Percentiles rank a stretch among this genome's conserved stretches.
Evolutionary conservation across 2,329 filamentous ascomycete genomes (phyloP).

Genomic region (Graphium sp.): DNA sequence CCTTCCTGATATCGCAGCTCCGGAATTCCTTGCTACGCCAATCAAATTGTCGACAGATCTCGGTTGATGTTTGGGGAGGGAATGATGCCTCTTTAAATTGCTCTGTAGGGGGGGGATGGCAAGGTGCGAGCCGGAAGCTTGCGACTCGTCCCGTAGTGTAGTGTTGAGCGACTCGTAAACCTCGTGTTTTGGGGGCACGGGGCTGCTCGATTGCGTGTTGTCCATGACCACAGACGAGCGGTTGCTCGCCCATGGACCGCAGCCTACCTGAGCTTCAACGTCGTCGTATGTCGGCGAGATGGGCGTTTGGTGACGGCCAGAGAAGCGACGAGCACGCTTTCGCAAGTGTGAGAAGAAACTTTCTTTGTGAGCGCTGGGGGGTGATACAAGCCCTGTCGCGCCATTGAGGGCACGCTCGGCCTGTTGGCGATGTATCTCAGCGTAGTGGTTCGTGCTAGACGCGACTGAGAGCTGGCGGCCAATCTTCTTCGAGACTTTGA

Average conservation of each 20-base stretch:
- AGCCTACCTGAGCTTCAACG: conserved; percentile 82
- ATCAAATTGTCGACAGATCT: conserved; percentile 47
- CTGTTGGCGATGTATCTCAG: conserved; percentile 77
- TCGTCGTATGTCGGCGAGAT: conserved; percentile 70
- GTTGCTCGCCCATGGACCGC: conserved; percentile 75
- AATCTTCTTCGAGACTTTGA: conserved; percentile 76
- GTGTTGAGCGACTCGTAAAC: conserved; percentile 44
- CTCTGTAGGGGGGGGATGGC: conserved; percentile 34
- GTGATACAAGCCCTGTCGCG: conserved; percentile 56
- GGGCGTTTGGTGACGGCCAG: conserved; percentile 73
- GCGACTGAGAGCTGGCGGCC: conserved; percentile 85
- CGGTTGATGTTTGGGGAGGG: conserved; percentile 39
- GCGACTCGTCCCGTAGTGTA: conserved; percentile 36
- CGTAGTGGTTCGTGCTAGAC: conserved; percentile 84
- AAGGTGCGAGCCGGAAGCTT: conserved; percentile 25
- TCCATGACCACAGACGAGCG: conserved; percentile 72
- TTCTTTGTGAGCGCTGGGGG: conserved; percentile 69
- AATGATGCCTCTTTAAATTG: conserved; percentile 48
- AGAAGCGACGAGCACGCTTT: conserved; percentile 83
- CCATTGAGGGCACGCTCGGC: conserved; percentile 83
- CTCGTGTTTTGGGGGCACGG: conserved; percentile 33
- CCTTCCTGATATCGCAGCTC: conserved; percentile 55
- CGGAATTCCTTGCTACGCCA: conserved; percentile 28
- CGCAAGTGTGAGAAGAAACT: conserved; percentile 96
- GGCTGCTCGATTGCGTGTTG: conserved; percentile 27